phyloP scores from a whole-genome alignment of 768 basidiomycete species.

The Gymnopilus junonius region DNA sequence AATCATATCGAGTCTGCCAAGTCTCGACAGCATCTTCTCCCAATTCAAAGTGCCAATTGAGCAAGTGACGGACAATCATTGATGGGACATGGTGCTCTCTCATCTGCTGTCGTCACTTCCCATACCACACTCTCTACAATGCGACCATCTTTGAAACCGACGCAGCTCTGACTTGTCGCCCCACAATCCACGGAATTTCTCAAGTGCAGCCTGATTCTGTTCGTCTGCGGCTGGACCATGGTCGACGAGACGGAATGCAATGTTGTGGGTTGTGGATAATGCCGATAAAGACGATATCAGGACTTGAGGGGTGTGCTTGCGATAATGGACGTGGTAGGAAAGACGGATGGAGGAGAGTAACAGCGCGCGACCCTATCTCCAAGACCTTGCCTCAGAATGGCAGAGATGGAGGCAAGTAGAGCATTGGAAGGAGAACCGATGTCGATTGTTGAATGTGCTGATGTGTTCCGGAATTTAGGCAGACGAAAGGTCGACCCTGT shows the following conservation, averaged over 20 bases:
- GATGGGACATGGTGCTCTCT: slow-evolving; percentile 78
- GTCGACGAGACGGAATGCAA: slow-evolving; percentile 87
- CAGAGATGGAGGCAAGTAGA: slow-evolving; percentile 55
- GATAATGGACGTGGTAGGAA: slow-evolving; percentile 49
- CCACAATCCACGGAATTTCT: slow-evolving; percentile 86
- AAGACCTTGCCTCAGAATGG: slow-evolving; percentile 65
- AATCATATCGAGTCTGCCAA: slow-evolving; percentile 65
- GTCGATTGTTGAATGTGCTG: slow-evolving; percentile 55
- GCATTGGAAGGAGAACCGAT: slow-evolving; percentile 62
- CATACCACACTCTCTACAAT: slow-evolving; percentile 96
- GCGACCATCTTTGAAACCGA: slow-evolving; percentile 93
- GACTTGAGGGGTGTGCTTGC: slow-evolving; percentile 56
- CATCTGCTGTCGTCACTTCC: slow-evolving; percentile 83
- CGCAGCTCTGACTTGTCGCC: slow-evolving; percentile 90
- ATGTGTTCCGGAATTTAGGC: slow-evolving; percentile 47
- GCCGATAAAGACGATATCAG: slow-evolving; percentile 67
- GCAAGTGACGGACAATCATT: slow-evolving; percentile 74
- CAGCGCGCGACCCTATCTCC: slow-evolving; percentile 70
- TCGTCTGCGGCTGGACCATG: slow-evolving; percentile 85
- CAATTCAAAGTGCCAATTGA: slow-evolving; percentile 79
- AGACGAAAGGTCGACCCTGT: slow-evolving; percentile 61
- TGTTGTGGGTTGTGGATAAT: slow-evolving; percentile 72
- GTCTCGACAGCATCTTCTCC: slow-evolving; percentile 50
- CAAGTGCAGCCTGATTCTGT: slow-evolving; percentile 48
- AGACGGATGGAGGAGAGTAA: slow-evolving; percentile 62